Evolutionary conservation across 148 eudicot genomes (phyloP).

Genomic region (Rhododendron griersonianum): DNA sequence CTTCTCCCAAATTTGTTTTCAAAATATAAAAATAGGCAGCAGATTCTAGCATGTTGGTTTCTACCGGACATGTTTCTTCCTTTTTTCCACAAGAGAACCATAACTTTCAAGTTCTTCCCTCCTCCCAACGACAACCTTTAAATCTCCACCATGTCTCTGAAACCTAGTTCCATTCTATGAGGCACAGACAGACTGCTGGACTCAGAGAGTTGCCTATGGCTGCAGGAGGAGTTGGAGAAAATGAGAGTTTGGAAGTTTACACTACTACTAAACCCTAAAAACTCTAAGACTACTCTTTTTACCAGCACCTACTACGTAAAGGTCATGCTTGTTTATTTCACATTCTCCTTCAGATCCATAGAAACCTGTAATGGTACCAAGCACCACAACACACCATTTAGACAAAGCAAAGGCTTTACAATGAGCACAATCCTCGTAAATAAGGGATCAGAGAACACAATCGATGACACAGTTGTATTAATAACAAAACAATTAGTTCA

Average conservation of each 20-base stretch:
- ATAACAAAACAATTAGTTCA: background rate
- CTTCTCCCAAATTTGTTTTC: background rate
- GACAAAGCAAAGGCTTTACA: background rate
- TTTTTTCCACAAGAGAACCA: background rate
- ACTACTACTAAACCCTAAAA: background rate
- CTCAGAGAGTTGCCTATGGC: background rate
- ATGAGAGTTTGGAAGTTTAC: background rate
- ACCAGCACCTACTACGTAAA: background rate
- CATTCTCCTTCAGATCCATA: background rate
- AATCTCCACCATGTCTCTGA: background rate
- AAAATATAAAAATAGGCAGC: background rate
- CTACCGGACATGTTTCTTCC: background rate
- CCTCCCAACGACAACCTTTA: background rate
- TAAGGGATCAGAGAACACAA: background rate
- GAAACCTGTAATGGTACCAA: background rate
- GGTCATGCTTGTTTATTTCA: background rate
- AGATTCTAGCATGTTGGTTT: background rate
- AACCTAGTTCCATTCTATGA: background rate
- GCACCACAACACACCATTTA: background rate
- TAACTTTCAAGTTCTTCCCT: background rate
- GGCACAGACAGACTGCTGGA: background rate
- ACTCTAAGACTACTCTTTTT: background rate
- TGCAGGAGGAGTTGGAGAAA: background rate
- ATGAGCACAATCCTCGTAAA: background rate
- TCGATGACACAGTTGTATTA: background rate